Base-by-base conservation (phyloP, 768 basidiomycete genomes). In the Amanita inopinata region DNA sequence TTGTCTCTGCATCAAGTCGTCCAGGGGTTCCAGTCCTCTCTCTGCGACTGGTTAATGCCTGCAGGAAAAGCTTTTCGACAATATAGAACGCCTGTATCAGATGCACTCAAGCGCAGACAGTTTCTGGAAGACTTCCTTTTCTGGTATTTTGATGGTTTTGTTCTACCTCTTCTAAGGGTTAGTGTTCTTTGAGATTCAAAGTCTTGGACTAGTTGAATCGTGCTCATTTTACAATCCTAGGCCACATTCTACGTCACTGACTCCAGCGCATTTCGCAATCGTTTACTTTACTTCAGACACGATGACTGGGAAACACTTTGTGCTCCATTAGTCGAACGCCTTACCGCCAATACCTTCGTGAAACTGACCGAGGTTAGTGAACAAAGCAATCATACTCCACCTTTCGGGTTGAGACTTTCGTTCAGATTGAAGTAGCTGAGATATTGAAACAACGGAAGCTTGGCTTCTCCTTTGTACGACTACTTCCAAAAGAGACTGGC, bases 221-320 rank as follows among this genome's bases (percentile, higher is more conserved):
- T 28, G 4, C 17, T 10, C n/a, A 2, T 2, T 34, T 37, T 24
- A 34, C 27, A 33, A 23, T 6, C 18, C 17, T 42, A 97, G 93
- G 89, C 89, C 2, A 81, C 82, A 0, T 99, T 96, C 62, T 97
- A 97, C 59, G 71, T 91, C 33, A 98, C 96, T 0, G 88, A 98
- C 49, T 89, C 93, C 0, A 80, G 84, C 14, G 84, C 82, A 5
- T 89, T 81, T 53, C 71, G 83, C 30, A 85, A 92, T 47, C 76
- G 77, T 33, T 71, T 93, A 1, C 64, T 97, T 0, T 99, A 93
- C 56, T 98, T 96, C 58, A 77, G 89, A 8, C 91, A 97, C 42
- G 90, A 94, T 39, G 92, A 94, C 51, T 99, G 94, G 96, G 67
- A 71, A n/a, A 63, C 61, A 2, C 69, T 97, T 4, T 93, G 91